Evolutionary conservation across 495 filamentous ascomycete species (phyloP).

Genomic region (Apiosordaria backusii): DNA sequence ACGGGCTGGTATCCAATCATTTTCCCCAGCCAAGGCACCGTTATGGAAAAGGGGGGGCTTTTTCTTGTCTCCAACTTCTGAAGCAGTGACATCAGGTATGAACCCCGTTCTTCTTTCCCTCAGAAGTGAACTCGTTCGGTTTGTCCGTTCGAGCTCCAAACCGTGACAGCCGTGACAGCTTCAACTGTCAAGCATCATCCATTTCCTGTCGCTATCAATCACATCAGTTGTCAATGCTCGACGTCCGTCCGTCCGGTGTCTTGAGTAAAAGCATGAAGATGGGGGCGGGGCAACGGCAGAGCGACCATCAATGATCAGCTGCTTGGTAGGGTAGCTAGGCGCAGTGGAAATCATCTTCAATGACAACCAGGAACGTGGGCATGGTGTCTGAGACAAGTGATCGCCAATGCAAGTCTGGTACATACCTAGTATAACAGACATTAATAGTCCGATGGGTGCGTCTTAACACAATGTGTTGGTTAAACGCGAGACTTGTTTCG

Average conservation of each 20-base stretch:
- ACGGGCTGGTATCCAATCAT: slow-evolving; percentile 15
- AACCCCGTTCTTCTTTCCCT: background rate
- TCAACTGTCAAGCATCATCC: background rate
- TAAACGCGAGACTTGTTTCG: background rate
- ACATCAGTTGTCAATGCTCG: background rate
- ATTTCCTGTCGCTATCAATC: background rate
- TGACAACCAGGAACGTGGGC: slow-evolving; percentile 16
- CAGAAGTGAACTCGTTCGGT: background rate
- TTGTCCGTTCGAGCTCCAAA: background rate
- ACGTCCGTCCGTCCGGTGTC: too few relatives aligned
- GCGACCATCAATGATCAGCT: slow-evolving; percentile 8
- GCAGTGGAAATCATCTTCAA: slow-evolving; percentile 5
- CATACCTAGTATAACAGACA: background rate
- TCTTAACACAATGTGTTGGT: background rate
- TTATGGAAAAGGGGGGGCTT: background rate
- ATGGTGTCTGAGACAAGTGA: slow-evolving; percentile 22
- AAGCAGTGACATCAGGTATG: slow-evolving; percentile 1
- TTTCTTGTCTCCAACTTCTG: background rate
- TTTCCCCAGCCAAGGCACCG: background rate
- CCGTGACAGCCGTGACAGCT: background rate
- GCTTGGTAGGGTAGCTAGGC: background rate
- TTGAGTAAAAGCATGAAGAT: background rate
- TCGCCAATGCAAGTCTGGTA: slow-evolving; percentile 13
- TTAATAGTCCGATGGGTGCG: slow-evolving; percentile 2
- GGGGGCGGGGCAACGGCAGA: background rate